Conservation (phyloP, 2,329 filamentous ascomycete species). For the Colletotrichum musicola region DNA sequence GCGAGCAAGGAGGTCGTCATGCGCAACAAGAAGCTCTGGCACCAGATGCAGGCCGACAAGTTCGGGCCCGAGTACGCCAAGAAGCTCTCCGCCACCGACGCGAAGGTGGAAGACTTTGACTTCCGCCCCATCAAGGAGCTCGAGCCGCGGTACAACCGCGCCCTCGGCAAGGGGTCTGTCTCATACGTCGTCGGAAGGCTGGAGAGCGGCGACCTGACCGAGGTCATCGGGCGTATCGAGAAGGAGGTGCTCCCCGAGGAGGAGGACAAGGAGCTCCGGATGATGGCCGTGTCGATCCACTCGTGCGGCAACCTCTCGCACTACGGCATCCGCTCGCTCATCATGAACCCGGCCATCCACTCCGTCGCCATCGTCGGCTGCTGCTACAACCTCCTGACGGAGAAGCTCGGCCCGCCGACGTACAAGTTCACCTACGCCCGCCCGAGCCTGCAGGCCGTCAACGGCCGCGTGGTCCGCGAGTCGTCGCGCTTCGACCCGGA, state of each 20-base stretch:
- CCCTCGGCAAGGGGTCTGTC: conserved; percentile 76
- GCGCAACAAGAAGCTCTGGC: conserved; percentile 86
- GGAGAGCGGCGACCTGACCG: conserved; percentile 77
- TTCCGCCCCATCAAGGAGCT: conserved; percentile 64
- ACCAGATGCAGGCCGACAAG: conserved; percentile 60
- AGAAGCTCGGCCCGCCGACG: conserved; percentile 86
- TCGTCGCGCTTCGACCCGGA: conserved; percentile 84
- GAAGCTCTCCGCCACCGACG: conserved; percentile 36
- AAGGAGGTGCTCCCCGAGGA: conserved; percentile 51
- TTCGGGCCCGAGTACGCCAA: conserved; percentile 55
- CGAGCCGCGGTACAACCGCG: conserved; percentile 64
- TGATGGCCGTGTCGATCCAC: conserved; percentile 95
- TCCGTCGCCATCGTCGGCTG: conserved; percentile 97
- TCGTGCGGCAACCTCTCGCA: conserved; percentile 98
- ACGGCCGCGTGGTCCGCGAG: conserved; percentile 76
- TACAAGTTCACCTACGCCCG: conserved; percentile 86
- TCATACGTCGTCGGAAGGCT: conserved; percentile 83
- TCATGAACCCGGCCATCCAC: conserved; percentile 84
- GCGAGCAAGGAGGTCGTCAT: conserved; percentile 79
- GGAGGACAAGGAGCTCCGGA: conserved; percentile 55
- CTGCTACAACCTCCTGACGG: conserved; percentile 97
- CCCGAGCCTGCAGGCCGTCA: conserved; percentile 74
- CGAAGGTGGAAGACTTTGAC: conserved; percentile 46
- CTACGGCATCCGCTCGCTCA: conserved; percentile 87
- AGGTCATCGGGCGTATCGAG: conserved; percentile 74